A percentile compares a stretch with the other conserved stretches of the same genome.
phyloP scores from a whole-genome alignment of 2,329 filamentous ascomycete species.

The Botrytis pseudocinerea region DNA sequence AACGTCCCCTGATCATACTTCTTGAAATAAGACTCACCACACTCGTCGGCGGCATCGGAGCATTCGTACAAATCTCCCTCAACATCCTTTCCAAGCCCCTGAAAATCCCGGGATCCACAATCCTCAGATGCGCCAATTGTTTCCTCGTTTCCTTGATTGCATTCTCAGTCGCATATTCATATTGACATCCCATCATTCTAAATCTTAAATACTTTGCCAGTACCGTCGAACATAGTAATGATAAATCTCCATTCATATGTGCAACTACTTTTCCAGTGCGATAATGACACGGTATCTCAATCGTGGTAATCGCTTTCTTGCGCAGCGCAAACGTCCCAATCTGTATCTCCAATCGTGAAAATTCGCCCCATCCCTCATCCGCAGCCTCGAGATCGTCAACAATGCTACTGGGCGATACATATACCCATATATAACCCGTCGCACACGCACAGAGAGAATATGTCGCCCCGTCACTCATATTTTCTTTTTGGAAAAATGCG shows the following conservation, averaged over 20 bases:
- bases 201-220: slow-evolving; percentile 34
- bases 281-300: slow-evolving; percentile 34
- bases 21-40: slow-evolving; percentile 37
- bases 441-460: slow-evolving; percentile 37
- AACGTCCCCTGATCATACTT: slow-evolving; percentile 35
- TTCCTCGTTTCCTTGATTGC: slow-evolving; percentile 30
- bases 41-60: slow-evolving; percentile 36
- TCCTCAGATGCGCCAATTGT: slow-evolving; percentile 22
- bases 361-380: slow-evolving; percentile 13
- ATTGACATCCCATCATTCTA: slow-evolving; percentile 36
- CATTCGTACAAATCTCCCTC: slow-evolving; percentile 33
- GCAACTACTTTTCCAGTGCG: slow-evolving; percentile 7
- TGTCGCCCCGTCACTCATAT: slow-evolving; percentile 28
- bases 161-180: slow-evolving; percentile 35
- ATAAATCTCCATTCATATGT: slow-evolving; percentile 28
- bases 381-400: slow-evolving; percentile 6
- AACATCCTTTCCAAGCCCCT: slow-evolving; percentile 29
- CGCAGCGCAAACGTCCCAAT: slow-evolving; percentile 37
- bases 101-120: slow-evolving; percentile 28
- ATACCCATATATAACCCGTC: slow-evolving; percentile 39
- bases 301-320: slow-evolving; percentile 33
- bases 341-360: slow-evolving; percentile 33
- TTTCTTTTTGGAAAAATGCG: slow-evolving; percentile 36
- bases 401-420: slow-evolving; percentile 11
- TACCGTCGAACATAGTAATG: slow-evolving; percentile 34